Percentiles rank a stretch among this genome's conserved stretches.
Evolutionary conservation across 305 asterid genomes (phyloP).

Genomic region (Solanum hybrid): DNA sequence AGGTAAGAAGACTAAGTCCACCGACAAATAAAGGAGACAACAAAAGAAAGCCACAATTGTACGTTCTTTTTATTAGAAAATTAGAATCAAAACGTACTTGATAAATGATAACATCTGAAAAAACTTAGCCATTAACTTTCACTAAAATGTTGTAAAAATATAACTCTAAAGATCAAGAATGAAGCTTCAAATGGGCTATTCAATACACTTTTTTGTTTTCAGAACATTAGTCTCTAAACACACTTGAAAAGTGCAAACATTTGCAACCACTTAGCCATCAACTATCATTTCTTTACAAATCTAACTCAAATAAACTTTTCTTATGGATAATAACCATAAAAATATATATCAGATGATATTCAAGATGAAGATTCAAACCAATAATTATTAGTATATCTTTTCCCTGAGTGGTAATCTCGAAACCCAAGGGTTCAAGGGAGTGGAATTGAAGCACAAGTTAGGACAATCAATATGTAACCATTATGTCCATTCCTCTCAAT

Average conservation of each 20-base stretch:
- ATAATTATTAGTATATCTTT: neutral
- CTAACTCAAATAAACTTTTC: neutral
- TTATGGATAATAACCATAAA: neutral
- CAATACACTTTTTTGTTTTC: neutral
- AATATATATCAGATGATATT: neutral
- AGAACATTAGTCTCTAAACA: neutral
- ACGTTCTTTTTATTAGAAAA: too few relatives aligned
- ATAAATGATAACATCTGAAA: neutral
- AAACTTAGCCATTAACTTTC: neutral
- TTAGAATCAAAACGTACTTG: neutral
- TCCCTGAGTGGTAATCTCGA: neutral
- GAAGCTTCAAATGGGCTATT: neutral
- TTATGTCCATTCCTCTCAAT: too few relatives aligned
- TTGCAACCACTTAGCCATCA: neutral
- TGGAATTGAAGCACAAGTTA: neutral
- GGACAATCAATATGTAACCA: neutral
- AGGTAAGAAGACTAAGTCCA: neutral
- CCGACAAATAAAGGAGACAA: neutral
- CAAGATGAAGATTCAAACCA: neutral
- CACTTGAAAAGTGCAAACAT: neutral
- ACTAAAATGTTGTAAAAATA: neutral
- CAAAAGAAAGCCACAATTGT: neutral
- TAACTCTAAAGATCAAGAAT: neutral
- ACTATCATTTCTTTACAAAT: neutral
- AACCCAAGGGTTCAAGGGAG: neutral